A percentile compares a stretch with the other conserved stretches of the same genome.
These are phyloP conservation scores for Betula pendula DNA, from an alignment of 306 rosid genomes.

Conservation along the genomic window DNA sequence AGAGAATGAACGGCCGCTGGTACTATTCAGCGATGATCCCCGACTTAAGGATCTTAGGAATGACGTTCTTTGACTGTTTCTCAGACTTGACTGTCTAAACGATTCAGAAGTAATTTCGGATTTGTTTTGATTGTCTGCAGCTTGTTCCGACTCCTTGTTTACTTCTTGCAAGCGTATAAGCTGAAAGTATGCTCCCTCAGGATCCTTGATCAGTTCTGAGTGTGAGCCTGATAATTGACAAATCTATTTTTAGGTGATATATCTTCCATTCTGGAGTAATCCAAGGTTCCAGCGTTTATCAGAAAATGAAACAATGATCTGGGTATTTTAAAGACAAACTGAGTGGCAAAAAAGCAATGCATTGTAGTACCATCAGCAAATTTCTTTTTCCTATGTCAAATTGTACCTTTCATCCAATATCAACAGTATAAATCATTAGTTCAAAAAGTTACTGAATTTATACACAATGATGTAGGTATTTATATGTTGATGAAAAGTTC, in stretches of 20 bases:
- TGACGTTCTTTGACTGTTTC: slow-evolving; percentile 23
- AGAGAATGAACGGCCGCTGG: slow-evolving; percentile 7
- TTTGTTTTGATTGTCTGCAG: slow-evolving; percentile 4
- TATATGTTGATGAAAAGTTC: not conserved
- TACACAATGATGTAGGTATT: too few relatives aligned
- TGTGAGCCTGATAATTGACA: slow-evolving; percentile 53
- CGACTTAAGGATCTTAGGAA: slow-evolving; percentile 18
- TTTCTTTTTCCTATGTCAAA: not conserved
- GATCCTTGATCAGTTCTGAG: slow-evolving; percentile 49
- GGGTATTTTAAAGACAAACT: not conserved
- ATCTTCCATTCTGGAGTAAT: not conserved
- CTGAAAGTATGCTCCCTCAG: slow-evolving; percentile 67
- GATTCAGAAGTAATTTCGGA: not conserved
- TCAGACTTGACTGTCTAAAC: slow-evolving; percentile 11
- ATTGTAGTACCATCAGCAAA: not conserved
- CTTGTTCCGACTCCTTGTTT: slow-evolving; percentile 15
- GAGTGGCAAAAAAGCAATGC: not conserved
- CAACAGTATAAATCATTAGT: not conserved
- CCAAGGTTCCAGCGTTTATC: not conserved
- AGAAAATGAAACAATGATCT: not conserved
- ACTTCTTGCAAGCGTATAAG: slow-evolving; percentile 62
- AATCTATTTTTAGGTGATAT: not conserved
- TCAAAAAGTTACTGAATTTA: not conserved
- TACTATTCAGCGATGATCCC: slow-evolving; percentile 19
- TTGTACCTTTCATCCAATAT: not conserved